Conservation (phyloP, 2,329 filamentous ascomycete genomes). For the Colletotrichum agaves region DNA sequence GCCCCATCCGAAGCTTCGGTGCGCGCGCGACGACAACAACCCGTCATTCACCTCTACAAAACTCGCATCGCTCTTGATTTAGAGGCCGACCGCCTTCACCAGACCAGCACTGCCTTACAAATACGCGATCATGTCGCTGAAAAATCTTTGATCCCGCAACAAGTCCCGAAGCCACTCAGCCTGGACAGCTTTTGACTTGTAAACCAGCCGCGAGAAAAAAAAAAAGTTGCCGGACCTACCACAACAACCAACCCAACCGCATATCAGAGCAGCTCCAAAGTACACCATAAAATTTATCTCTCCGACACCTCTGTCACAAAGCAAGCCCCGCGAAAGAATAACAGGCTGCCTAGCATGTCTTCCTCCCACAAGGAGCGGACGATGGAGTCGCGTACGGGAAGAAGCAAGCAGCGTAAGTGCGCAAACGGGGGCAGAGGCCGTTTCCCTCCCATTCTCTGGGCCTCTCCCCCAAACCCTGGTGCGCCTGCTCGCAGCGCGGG, state of each 20-base stretch:
- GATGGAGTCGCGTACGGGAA: conserved; percentile 80
- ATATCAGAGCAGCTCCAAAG: conserved; percentile 29
- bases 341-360: conserved; percentile 32
- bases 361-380: conserved; percentile 55
- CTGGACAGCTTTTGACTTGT: conserved; percentile 24
- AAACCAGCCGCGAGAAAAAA: conserved; percentile 18
- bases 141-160: conserved; percentile 32
- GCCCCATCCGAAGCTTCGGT: conserved; percentile 18
- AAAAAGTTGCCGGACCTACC: conserved; percentile 26
- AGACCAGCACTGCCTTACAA: conserved; percentile 8
- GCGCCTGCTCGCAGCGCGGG: conserved; percentile 37
- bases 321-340: conserved; percentile 19
- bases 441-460: conserved; percentile 8
- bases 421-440: conserved; percentile 32
- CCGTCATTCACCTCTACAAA: conserved; percentile 8
- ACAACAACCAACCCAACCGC: neutral
- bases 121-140: conserved; percentile 38
- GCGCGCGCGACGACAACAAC: conserved; percentile 11
- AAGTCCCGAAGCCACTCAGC: conserved; percentile 17
- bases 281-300: conserved; percentile 3
- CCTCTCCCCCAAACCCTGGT: conserved; percentile 34
- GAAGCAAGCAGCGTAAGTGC: conserved; percentile 83
- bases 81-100: neutral
- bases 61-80: conserved; percentile 7
- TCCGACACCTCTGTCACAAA: conserved; percentile 17